These are phyloP conservation scores for Wickerhamiella galacta DNA, from an alignment of 805 yeast genomes.

Conservation along the genomic window DNA sequence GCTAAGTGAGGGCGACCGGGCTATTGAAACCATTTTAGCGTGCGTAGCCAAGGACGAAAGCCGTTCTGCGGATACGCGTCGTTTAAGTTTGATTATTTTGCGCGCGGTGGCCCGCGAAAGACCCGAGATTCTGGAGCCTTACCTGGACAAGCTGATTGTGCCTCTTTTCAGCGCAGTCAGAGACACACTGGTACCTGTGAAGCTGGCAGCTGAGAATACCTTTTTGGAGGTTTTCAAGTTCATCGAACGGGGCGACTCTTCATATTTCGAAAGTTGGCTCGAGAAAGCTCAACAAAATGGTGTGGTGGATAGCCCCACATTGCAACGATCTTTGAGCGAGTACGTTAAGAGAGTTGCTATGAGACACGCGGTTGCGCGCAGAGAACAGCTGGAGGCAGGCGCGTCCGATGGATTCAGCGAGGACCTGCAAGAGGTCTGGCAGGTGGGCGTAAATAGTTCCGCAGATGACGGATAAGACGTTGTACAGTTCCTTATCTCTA, in stretches of 20 bases:
- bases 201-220: slow-evolving; percentile 87
- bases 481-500: no score
- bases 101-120: slow-evolving; percentile 59
- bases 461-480: no score
- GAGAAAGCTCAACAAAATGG: slow-evolving; percentile 21
- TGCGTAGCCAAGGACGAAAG: slow-evolving; percentile 40
- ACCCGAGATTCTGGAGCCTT: slow-evolving; percentile 33
- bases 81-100: slow-evolving; percentile 58
- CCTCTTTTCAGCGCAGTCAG: slow-evolving; percentile 69
- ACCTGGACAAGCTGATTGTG: slow-evolving; percentile 43
- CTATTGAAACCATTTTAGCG: slow-evolving; percentile 28
- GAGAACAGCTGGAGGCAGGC: slow-evolving; percentile 77
- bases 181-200: slow-evolving; percentile 79
- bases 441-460: slow-evolving; percentile 3
- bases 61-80: slow-evolving; percentile 56
- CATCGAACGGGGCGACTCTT: slow-evolving; percentile 38
- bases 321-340: slow-evolving; percentile 60
- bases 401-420: slow-evolving; percentile 26
- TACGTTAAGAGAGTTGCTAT: slow-evolving; percentile 81
- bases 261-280: slow-evolving; percentile 50
- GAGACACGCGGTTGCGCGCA: slow-evolving; percentile 70
- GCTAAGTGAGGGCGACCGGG: slow-evolving; percentile 22
- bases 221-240: slow-evolving; percentile 55
- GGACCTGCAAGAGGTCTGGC: slow-evolving; percentile 3
- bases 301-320: slow-evolving; percentile 12